phyloP scores from a whole-genome alignment of 2,329 filamentous ascomycete species.

The Colletotrichum eremochloae region DNA sequence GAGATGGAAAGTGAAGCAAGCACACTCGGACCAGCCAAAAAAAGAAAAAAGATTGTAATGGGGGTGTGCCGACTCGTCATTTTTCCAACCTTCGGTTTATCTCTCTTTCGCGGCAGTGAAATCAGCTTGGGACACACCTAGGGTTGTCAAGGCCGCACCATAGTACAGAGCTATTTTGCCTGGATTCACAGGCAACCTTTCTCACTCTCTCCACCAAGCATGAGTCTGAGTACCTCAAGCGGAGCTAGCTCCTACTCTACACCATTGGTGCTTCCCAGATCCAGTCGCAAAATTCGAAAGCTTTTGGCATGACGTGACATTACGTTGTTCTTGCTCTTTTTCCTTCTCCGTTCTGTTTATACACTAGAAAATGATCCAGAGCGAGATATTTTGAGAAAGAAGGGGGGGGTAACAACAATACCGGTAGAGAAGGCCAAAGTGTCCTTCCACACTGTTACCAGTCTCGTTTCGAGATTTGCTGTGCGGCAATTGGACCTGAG shows the following conservation, averaged over 20 bases:
- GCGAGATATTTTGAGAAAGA: not conserved
- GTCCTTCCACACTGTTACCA: conserved; percentile 35
- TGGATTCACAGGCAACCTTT: not conserved
- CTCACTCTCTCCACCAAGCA: not conserved
- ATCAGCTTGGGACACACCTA: conserved; percentile 23
- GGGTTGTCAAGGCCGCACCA: not conserved
- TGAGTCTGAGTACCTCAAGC: conserved; percentile 8
- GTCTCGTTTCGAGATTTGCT: conserved; percentile 37
- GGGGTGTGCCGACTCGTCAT: conserved; percentile 20
- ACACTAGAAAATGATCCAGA: not conserved
- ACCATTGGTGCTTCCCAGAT: not conserved
- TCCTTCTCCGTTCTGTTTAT: not conserved
- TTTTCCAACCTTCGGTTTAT: conserved; percentile 23
- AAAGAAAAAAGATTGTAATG: conserved; percentile 24
- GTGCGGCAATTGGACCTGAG: conserved; percentile 5
- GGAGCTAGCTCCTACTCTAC: conserved; percentile 9
- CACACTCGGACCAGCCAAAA: conserved; percentile 13
- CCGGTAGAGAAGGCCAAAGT: conserved; percentile 10
- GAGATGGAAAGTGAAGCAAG: conserved; percentile 32
- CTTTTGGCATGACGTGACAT: conserved; percentile 7
- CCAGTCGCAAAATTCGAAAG: not conserved
- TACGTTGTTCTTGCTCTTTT: conserved; percentile 5
- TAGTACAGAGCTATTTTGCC: not conserved
- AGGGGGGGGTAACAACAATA: too few species aligned
- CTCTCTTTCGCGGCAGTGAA: conserved; percentile 28